Evolutionary conservation across 2,329 filamentous ascomycete genomes (phyloP).

Genomic region (Raffaelea albimanens): DNA sequence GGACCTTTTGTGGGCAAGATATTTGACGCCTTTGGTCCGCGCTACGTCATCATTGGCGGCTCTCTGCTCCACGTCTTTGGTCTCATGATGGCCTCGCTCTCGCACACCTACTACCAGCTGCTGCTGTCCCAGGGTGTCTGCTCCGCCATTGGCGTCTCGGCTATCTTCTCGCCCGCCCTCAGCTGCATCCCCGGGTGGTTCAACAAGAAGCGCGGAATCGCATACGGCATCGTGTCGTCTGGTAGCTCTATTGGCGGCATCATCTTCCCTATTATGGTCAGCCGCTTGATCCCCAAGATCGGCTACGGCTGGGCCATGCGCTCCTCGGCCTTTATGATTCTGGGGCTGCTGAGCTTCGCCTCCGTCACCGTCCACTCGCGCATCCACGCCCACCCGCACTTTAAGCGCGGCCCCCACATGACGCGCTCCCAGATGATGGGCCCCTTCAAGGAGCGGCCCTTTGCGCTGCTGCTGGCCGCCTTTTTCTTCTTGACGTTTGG

Average conservation of each 20-base stretch:
- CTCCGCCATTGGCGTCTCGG: slow-evolving; percentile 13
- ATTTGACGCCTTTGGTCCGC: slow-evolving; percentile 51
- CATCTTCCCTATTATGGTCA: slow-evolving; percentile 20
- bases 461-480: slow-evolving; percentile 12
- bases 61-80: slow-evolving; percentile 44
- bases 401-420: not conserved
- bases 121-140: slow-evolving; percentile 17
- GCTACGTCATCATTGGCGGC: slow-evolving; percentile 36
- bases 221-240: slow-evolving; percentile 16
- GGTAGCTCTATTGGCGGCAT: slow-evolving; percentile 20
- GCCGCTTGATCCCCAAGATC: slow-evolving; percentile 14
- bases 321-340: slow-evolving; percentile 17
- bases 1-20: slow-evolving; percentile 49
- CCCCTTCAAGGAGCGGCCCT: slow-evolving; percentile 14
- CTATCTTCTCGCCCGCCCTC: slow-evolving; percentile 15
- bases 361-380: slow-evolving; percentile 16
- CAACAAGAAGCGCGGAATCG: slow-evolving; percentile 14
- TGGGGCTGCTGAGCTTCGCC: slow-evolving; percentile 16
- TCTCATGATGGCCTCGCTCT: slow-evolving; percentile 47
- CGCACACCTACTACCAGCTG: slow-evolving; percentile 21
- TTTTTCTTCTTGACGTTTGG: slow-evolving; percentile 17
- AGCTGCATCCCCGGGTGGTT: slow-evolving; percentile 16
- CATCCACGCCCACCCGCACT: slow-evolving; percentile 5
- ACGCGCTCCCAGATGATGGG: slow-evolving; percentile 4
- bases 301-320: slow-evolving; percentile 22